Evolutionary conservation across 2,329 filamentous ascomycete species (phyloP), one percentile per base, ranked within the genome.

Genomic region (Ambrosiella xylebori): DNA sequence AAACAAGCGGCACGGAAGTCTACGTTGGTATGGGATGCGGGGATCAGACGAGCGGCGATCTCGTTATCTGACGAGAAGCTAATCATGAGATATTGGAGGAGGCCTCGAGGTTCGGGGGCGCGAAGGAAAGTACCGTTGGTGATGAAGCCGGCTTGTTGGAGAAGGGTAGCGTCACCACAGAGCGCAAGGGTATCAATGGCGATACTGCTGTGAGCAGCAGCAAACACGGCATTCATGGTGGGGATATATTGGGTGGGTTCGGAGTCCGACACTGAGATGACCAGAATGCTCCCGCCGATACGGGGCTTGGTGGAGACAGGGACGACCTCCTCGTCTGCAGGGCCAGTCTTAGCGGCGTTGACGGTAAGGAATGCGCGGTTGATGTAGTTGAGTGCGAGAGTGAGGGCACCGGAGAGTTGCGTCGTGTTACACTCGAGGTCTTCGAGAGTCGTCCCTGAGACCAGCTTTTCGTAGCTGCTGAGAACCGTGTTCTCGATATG

Each of bases 1-100:
- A 98, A 98, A 68, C 93, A 98, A 2, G 93, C 93, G n/a, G 94
- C 91, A 49, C 93, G 82, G 68, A 98, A 98, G 71, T 98, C 94
- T 49, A 98, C 89, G 50, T 85, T 83, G 58, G 90, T 86, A 41
- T 88, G 84, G 7, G 86, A 88, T 0, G 93, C 90, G 3, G 85
- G 74, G 47, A 95, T 78, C 47, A 98, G 73, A 59, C 84, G 78
- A 51, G 77, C 68, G 49, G 76, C 72, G 44, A 75, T 74, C 58
- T 75, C 71, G 51, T 71, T 72, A 63, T 78, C 75, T 65, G 93
- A 85, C 0, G 89, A 84, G 67, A 95, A 93, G 35, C 84, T 89
- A 71, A 95, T 88, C 87, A 97, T 95, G 60, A 98, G 79, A 67
- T 95, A 96, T 63, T 94, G 86, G 12, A 98, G 74, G 36, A 98